These are phyloP conservation scores for Phialocephala subalpina DNA, from an alignment of 2,329 filamentous ascomycete genomes.

Conservation along the genomic window DNA sequence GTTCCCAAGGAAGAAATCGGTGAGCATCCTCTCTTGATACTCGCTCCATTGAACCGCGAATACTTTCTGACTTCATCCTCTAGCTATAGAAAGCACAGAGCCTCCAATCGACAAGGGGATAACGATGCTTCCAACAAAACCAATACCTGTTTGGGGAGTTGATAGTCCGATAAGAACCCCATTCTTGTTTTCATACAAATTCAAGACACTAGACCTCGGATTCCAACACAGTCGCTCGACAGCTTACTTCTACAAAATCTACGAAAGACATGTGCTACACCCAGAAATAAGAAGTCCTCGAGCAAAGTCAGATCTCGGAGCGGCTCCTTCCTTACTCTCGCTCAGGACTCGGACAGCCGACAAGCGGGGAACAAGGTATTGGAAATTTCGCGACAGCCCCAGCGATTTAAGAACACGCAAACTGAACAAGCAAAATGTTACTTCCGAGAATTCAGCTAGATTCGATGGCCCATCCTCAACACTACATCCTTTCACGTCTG, in stretches of 20 bases:
- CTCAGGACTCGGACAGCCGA: too few species aligned
- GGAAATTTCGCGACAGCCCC: too few species aligned
- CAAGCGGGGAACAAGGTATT: too few species aligned
- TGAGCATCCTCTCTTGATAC: not conserved
- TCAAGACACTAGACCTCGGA: not conserved
- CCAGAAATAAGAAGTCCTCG: too few species aligned
- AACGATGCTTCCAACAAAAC: not conserved
- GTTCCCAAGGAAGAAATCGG: not conserved
- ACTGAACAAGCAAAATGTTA: not conserved
- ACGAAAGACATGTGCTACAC: too few species aligned
- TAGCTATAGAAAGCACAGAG: not conserved
- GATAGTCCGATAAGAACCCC: too few species aligned
- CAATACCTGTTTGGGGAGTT: not conserved
- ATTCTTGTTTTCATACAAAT: not conserved
- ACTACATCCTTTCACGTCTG: not conserved
- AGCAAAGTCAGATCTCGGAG: too few species aligned
- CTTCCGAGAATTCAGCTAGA: not conserved
- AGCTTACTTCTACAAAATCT: too few species aligned
- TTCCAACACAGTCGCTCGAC: too few species aligned
- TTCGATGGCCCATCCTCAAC: not conserved
- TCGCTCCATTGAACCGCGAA: not conserved
- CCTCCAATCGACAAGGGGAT: not conserved
- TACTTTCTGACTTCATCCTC: not conserved
- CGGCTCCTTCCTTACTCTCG: too few species aligned
- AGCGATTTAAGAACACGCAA: too few species aligned